Evolutionary conservation across 768 basidiomycete genomes (phyloP).

Genomic region (Macrocybe gigantea): DNA sequence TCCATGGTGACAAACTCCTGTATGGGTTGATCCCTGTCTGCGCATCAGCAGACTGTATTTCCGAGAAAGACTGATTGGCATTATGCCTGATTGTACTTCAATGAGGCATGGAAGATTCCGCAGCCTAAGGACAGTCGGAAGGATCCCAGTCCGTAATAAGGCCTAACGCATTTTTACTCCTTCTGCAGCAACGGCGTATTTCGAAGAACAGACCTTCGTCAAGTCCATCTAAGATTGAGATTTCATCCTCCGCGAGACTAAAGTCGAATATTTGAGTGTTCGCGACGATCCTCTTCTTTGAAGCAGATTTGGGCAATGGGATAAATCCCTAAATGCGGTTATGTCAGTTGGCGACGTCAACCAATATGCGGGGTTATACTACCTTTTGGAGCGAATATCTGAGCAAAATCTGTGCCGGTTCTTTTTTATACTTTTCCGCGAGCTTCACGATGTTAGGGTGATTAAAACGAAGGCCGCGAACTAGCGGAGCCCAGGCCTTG

Average conservation of each 20-base stretch:
- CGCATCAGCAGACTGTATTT: no score
- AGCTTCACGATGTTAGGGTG: conserved; percentile 50
- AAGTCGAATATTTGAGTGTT: conserved; percentile 67
- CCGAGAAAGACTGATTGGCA: no score
- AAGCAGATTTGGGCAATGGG: conserved; percentile 61
- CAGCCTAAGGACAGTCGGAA: no score
- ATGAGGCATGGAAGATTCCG: no score
- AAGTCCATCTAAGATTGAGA: conserved; percentile 42
- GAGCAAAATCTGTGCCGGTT: conserved; percentile 55
- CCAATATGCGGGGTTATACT: conserved; percentile 1
- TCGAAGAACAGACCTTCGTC: conserved; percentile 40
- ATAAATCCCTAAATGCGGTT: conserved; percentile 39
- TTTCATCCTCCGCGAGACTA: conserved; percentile 42
- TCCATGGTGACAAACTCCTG: no score
- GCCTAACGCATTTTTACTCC: conserved; percentile 13
- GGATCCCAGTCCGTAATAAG: conserved; percentile 37
- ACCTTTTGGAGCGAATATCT: conserved; percentile 81
- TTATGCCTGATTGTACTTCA: no score
- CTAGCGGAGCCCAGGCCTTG: conserved; percentile 72
- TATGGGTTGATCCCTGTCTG: no score
- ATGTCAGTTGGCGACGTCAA: neutral
- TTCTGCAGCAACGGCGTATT: neutral
- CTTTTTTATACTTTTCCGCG: conserved; percentile 49
- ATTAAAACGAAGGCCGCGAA: conserved; percentile 57
- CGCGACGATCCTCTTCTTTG: conserved; percentile 42